Base-by-base conservation (phyloP, 306 rosid genomes). In the Aeschynomene evenia region DNA sequence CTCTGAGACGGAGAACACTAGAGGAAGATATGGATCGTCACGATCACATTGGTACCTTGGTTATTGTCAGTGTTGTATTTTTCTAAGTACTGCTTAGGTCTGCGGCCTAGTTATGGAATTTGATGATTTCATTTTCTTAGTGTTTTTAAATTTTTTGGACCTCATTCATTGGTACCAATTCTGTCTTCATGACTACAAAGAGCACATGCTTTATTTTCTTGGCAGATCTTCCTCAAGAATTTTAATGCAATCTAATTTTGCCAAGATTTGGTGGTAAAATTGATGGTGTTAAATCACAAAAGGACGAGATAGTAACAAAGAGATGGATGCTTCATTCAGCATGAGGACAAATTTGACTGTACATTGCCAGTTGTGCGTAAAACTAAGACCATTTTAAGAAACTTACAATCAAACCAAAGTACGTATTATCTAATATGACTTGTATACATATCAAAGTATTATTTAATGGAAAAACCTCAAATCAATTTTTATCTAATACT, bases 121-220 rank as follows among this genome's bases (percentile, higher is more conserved):
- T 62, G 20, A 19, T 60, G 13, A 19, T 53, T 34, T 20, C 15
- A 3, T 63, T 33, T 70, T 13, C 14, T 62, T 62, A 9, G 5
- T 46, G 15, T 15, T n/a, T 64, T 48, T 11, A 10, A 58, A 40
- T 11, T 50, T 37, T 13, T 6, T 33, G 42, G 75, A 49, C 66
- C 62, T n/a, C 50, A 50, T 56, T 73, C n/a, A 77, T 63, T 63
- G 33, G 51, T 69, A 63, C 11, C 77, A 9, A 77, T 63, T 58
- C 6, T n/a, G 46, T 22, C 20, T 21, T 9, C 66, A 34, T n/a
- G 10, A 8, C 59, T n/a, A 14, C 23, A 50, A 39, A 24, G 45
- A 60, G 23, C 11, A 39, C 26, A n/a, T n/a, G n/a, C n/a, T n/a
- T n/a, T n/a, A 37, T 29, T 49, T 31, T 72, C 64, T 71, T 23